These are phyloP conservation scores for Penicillium sp. DNA, from an alignment of 2,329 filamentous ascomycete species.

Conservation along the genomic window DNA sequence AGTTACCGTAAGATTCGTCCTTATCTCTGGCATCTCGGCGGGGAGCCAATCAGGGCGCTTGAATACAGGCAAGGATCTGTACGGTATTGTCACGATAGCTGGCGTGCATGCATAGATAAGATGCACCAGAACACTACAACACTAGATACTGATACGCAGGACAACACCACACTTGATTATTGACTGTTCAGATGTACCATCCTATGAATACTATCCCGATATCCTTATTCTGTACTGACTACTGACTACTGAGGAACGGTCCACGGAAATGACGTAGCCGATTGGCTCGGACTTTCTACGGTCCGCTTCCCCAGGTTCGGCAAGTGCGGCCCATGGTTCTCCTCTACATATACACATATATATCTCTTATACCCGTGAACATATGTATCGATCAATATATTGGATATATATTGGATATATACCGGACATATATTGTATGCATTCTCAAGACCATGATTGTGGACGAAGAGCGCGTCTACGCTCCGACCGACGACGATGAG, in stretches of 20 bases:
- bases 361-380: neutral
- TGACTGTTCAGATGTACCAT: no score
- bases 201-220: no score
- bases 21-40: neutral
- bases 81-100: neutral
- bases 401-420: no score
- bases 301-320: neutral
- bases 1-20: neutral
- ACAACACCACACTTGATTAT: no score
- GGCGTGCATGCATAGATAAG: neutral
- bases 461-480: constrained; percentile 13
- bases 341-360: neutral
- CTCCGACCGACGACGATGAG: constrained; percentile 11
- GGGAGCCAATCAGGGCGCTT: neutral
- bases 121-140: no score
- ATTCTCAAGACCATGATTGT: constrained; percentile 16
- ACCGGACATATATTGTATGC: no score
- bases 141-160: no score
- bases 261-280: neutral
- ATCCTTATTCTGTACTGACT: no score
- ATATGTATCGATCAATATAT: no score
- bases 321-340: neutral
- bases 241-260: no score
- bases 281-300: neutral
- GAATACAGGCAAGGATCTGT: neutral